Percentiles rank a stretch among this genome's conserved stretches.
Evolutionary conservation across 139 green algal genomes (phyloP).

Genomic region (Haematococcus lacustris): DNA sequence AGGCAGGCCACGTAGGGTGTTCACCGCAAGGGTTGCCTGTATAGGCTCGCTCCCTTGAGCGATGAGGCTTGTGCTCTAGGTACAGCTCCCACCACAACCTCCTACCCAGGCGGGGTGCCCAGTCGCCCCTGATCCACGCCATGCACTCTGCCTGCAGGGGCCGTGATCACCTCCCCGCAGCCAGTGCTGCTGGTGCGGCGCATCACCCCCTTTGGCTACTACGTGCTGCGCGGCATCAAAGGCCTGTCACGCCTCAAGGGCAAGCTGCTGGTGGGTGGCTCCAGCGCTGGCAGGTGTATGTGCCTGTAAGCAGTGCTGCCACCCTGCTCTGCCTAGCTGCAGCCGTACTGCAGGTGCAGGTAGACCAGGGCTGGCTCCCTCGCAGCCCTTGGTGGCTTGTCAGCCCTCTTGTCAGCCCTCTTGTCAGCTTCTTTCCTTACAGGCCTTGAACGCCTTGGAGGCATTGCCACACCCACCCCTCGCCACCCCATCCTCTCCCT

Average conservation of each 20-base stretch:
- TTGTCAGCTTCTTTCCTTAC: too few relatives aligned
- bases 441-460: too few relatives aligned
- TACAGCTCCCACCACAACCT: background rate
- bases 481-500: too few relatives aligned
- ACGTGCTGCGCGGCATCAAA: constrained; percentile 9
- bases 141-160: background rate
- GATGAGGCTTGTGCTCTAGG: too few relatives aligned
- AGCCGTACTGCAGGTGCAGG: too few relatives aligned
- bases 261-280: constrained; percentile 8
- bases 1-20: too few relatives aligned
- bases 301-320: too few relatives aligned
- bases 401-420: background rate
- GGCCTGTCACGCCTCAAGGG: background rate
- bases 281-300: too few relatives aligned
- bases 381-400: background rate
- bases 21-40: too few relatives aligned
- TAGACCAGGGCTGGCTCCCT: background rate
- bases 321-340: too few relatives aligned
- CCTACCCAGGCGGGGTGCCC: background rate
- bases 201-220: constrained; percentile 10
- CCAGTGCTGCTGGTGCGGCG: background rate
- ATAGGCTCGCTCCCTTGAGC: too few relatives aligned
- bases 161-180: constrained; percentile 5
- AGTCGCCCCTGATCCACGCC: background rate
- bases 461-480: too few relatives aligned